Evolutionary conservation across 2,329 filamentous ascomycete genomes (phyloP).

Genomic region (Zymoseptoria brevis): DNA sequence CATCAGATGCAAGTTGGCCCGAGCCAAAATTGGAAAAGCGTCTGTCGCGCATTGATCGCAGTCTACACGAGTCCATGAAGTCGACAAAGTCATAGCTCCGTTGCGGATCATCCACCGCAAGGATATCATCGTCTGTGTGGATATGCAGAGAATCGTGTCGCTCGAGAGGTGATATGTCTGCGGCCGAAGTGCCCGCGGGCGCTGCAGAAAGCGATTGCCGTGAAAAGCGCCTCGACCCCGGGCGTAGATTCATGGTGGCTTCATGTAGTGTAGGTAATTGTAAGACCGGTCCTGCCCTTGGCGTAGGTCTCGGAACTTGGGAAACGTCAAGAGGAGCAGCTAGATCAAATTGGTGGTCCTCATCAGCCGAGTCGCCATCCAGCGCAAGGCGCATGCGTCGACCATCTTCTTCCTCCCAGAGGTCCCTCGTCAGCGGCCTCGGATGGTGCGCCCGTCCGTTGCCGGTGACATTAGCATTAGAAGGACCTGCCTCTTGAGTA

Average conservation of each 20-base stretch:
- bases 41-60: conserved; percentile 17
- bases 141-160: not conserved
- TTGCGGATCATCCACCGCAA: conserved; percentile 23
- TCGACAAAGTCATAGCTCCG: conserved; percentile 25
- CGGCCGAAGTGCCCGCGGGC: not conserved
- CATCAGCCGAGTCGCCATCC: conserved; percentile 11
- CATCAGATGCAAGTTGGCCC: conserved; percentile 15
- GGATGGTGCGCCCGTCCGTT: conserved; percentile 5
- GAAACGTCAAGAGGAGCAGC: not conserved
- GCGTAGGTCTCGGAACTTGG: not conserved
- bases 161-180: not conserved
- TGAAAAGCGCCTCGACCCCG: not conserved
- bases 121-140: conserved; percentile 16
- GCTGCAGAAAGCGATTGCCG: not conserved
- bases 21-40: conserved; percentile 14
- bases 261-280: not conserved
- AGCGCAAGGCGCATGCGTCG: conserved; percentile 18
- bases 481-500: not conserved
- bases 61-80: conserved; percentile 26
- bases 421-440: conserved; percentile 14
- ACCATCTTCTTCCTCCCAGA: conserved; percentile 18
- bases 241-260: not conserved
- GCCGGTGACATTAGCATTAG: not conserved
- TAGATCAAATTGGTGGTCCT: conserved; percentile 8
- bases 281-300: too few species aligned